Conservation (phyloP, 768 basidiomycete species). For the Trametes meyenii region DNA sequence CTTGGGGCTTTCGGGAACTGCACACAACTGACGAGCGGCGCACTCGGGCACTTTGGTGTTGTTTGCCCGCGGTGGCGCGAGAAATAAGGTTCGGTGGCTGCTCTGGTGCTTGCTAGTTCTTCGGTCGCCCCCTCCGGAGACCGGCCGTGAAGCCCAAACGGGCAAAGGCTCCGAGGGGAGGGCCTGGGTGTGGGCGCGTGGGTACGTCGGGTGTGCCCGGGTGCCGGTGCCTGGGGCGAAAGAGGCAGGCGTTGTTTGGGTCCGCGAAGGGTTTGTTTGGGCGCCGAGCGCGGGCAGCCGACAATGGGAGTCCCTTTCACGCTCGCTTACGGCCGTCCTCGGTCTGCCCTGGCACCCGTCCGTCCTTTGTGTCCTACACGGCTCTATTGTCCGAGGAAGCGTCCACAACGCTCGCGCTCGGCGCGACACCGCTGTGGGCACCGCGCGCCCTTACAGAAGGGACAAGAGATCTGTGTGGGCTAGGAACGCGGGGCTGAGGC, state of each 20-base stretch:
- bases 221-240: slow-evolving; percentile 5
- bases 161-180: neutral
- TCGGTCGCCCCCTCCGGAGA: slow-evolving; percentile 30
- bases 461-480: slow-evolving; percentile 3
- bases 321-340: slow-evolving; percentile 3
- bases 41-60: slow-evolving; percentile 32
- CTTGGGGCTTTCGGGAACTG: slow-evolving; percentile 42
- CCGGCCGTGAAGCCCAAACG: neutral
- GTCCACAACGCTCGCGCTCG: neutral
- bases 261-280: slow-evolving; percentile 6
- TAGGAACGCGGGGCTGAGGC: slow-evolving; percentile 16
- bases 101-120: slow-evolving; percentile 37
- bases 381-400: slow-evolving; percentile 17
- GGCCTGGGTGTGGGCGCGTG: slow-evolving; percentile 8
- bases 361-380: slow-evolving; percentile 16
- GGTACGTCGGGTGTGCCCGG: slow-evolving; percentile 1
- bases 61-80: slow-evolving; percentile 43
- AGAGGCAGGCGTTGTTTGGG: slow-evolving; percentile 23
- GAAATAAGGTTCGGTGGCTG: slow-evolving; percentile 66
- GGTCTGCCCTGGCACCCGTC: neutral
- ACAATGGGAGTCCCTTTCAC: slow-evolving; percentile 34
- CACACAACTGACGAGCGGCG: slow-evolving; percentile 25
- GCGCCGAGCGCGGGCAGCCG: neutral
- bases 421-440: neutral
- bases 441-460: neutral